A percentile compares a stretch with the other conserved stretches of the same genome.
These are phyloP conservation scores for Aspergillus sp. DNA, from an alignment of 2,329 filamentous ascomycete genomes.

Conservation along the genomic window DNA sequence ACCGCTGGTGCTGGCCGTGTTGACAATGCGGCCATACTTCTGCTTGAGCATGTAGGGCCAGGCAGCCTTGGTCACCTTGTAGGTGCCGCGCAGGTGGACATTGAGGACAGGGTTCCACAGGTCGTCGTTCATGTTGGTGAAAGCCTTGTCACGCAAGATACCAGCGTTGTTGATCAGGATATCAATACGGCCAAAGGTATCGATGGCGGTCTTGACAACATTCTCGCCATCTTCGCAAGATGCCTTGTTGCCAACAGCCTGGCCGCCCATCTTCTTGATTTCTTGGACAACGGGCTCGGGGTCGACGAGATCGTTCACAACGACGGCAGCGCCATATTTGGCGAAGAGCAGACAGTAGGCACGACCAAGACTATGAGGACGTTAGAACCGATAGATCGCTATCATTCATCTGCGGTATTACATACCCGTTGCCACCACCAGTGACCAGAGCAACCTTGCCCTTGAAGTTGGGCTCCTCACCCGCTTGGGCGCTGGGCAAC, in stretches of 20 bases:
- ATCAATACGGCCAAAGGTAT: constrained; percentile 89
- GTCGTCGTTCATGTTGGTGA: constrained; percentile 94
- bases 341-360: constrained; percentile 87
- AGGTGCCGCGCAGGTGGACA: constrained; percentile 91
- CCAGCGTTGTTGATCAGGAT: constrained; percentile 98
- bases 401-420: constrained; percentile 12
- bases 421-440: constrained; percentile 76
- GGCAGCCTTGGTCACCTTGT: constrained; percentile 94
- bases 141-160: constrained; percentile 96
- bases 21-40: constrained; percentile 95
- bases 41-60: constrained; percentile 98
- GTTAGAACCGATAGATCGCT: constrained; percentile 22
- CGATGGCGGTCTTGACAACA: constrained; percentile 90
- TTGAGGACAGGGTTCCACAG: constrained; percentile 91
- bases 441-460: constrained; percentile 86
- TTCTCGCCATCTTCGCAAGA: constrained; percentile 89
- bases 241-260: constrained; percentile 89
- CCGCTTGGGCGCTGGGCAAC: constrained; percentile 69
- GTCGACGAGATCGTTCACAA: constrained; percentile 94
- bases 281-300: constrained; percentile 88
- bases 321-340: constrained; percentile 78
- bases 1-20: constrained; percentile 94
- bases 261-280: constrained; percentile 85
- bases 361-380: constrained; percentile 70
- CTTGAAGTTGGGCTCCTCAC: constrained; percentile 75